A percentile compares a stretch with the other conserved stretches of the same genome.
These are phyloP conservation scores for Kodamaea nitidulidarum DNA, from an alignment of 805 yeast genomes.

Conservation along the genomic window DNA sequence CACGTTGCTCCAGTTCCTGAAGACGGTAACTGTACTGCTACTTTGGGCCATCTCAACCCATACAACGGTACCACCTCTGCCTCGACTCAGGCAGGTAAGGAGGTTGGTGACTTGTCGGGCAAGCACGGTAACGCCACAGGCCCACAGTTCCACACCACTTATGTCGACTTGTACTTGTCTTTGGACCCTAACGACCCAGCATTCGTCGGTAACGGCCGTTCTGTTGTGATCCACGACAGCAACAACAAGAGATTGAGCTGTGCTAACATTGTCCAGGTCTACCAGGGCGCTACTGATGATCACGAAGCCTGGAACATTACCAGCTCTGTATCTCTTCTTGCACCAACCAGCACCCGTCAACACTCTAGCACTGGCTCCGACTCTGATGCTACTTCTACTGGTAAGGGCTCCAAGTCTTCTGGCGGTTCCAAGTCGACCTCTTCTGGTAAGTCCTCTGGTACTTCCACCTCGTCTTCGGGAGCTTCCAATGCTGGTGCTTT, in stretches of 20 bases:
- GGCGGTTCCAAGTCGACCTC: conserved; percentile 6
- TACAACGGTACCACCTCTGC: conserved; percentile 28
- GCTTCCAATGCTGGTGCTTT: conserved; percentile 5
- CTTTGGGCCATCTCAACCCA: conserved; percentile 36
- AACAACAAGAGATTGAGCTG: conserved; percentile 35
- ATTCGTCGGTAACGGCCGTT: conserved; percentile 23
- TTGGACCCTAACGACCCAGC: conserved; percentile 20
- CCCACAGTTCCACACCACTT: conserved; percentile 19
- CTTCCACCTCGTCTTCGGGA: conserved; percentile 2
- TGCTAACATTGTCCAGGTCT: conserved; percentile 30
- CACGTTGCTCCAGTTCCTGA: conserved; percentile 36
- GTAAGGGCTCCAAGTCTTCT: conserved; percentile 5
- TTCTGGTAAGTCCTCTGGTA: conserved; percentile 5
- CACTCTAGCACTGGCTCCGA: conserved; percentile 6
- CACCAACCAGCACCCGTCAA: conserved; percentile 5
- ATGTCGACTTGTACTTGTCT: conserved; percentile 22
- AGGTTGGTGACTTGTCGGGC: conserved; percentile 40
- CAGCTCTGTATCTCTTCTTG: conserved; percentile 8
- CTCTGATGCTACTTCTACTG: conserved; percentile 5
- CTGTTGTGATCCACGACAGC: conserved; percentile 34
- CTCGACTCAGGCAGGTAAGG: conserved; percentile 16
- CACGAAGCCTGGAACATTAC: conserved; percentile 6
- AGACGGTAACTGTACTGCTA: conserved; percentile 30
- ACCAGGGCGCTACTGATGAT: conserved; percentile 6
- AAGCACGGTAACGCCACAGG: conserved; percentile 35